Evolutionary conservation across 805 yeast species (phyloP), one percentile per base, ranked within the genome.

Genomic region (Metschnikowia cubensis): DNA sequence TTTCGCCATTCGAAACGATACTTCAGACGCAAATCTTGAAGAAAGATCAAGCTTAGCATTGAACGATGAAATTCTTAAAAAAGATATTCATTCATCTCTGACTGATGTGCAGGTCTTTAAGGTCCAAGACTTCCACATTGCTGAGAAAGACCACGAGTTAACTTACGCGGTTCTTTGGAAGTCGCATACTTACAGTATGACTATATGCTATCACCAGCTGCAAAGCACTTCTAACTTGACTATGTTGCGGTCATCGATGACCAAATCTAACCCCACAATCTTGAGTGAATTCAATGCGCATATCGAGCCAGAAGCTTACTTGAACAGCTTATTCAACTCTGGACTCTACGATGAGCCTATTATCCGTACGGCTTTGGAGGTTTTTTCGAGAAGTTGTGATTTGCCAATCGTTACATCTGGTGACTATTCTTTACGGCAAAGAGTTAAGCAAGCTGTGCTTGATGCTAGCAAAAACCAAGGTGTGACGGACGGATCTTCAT

Each of bases 161-260:
- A 43, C 37, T 15, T 74, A 71, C 54, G 61, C 66, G 50, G 56
- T 79, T 22, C 66, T 84, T 33, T 83, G 88, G 87, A 85, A 84
- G 59, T 80, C 87, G 55, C 84, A 84, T 53, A 74, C 80, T 1
- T 73, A 42, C 48, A 55, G 59, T 32, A 46, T 49, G 18, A 42
- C 54, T 6, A 47, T 45, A 3, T 32, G 49, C 35, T 53, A 48
- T 35, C 34, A 33, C 4, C 51, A 52, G 20, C 48, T 39, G 18
- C 38, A 42, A 22, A 21, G n/a, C 10, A 32, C 53, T 3, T 35
- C 38, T 5, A 25, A 10, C 10, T 39, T 51, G 21, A 50, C 48
- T 10, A 35, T 33, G 15, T 29, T 38, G n/a, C 35, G 32, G 6
- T 42, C 31, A 73, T 22, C 75, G 65, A 52, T 82, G 77, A 59